Evolutionary conservation across 345 rosid species (phyloP), one percentile per base, ranked within the genome.

Genomic region (Eucalyptus guilfoylei): DNA sequence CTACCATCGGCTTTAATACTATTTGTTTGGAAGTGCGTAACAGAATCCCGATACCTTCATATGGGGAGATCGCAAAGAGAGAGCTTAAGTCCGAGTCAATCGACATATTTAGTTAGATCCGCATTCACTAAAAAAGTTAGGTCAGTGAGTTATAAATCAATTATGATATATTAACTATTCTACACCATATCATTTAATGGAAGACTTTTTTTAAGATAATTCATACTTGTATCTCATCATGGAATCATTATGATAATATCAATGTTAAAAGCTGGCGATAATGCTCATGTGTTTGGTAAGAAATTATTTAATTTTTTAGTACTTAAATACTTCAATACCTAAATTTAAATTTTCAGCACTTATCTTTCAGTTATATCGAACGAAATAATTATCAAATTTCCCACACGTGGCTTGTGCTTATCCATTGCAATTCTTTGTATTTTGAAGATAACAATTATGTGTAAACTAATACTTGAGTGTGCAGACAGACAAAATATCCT

Each of bases 21-120:
- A 55, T 23, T 55, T 24, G 30, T 55, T 55, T 55, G 62, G 30
- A 24, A 55, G 14, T 23, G 14, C 30, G 0, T 26, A 24, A 24
- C 0, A 24, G 0, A 55, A 55, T 24, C 3, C 30, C 30, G 10
- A 55, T 24, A 24, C 14, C 1, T 55, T 55, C 14, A 55, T 55
- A 24, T 0, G 0, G 13, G 30, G 13, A 10, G 30, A 24, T 55
- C 1, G 1, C 13, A 10, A 1, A 55, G 13, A 55, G 30, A 55
- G 3, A 55, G 30, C 6, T 23, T 55, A 55, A 55, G 62, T 55
- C 0, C 1, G 13, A 55, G 14, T 13, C 1, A 24, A 26, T 55
- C 30, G 0, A 55, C 30, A 55, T 26, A 55, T 55, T 55, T 26
- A 55, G 13, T 55, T 55, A 5, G 13, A 55, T 23, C 6, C 1